Conservation (phyloP, 306 rosid genomes). For the Astragalus glycyphyllos region DNA sequence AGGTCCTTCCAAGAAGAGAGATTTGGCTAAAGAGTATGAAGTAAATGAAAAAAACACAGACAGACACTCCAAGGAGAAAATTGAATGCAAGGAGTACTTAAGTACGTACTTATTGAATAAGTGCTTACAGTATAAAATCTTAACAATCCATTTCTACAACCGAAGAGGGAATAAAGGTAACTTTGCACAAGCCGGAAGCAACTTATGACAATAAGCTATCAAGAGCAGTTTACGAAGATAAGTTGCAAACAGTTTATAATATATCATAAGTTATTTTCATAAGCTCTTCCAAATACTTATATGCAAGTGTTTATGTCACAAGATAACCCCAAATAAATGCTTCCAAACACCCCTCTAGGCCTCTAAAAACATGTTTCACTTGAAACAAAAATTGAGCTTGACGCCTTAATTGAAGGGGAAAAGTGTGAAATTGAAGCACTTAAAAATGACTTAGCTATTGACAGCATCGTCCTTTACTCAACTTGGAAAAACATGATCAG, state of each 20-base stretch:
- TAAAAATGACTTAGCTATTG: constrained; percentile 1
- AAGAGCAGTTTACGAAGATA: no score
- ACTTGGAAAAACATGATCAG: constrained; percentile 9
- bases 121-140: neutral
- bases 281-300: neutral
- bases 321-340: no score
- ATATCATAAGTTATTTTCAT: neutral
- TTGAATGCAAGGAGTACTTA: neutral
- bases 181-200: neutral
- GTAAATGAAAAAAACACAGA: neutral
- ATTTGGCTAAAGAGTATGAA: constrained; percentile 8
- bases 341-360: neutral
- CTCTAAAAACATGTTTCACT: constrained; percentile 22
- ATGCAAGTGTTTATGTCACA: neutral
- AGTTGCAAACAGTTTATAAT: no score
- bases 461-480: constrained; percentile 15
- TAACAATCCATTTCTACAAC: neutral
- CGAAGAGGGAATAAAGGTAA: neutral
- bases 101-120: neutral
- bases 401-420: constrained; percentile 20
- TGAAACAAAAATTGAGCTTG: neutral
- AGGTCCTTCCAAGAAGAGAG: neutral
- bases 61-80: constrained; percentile 26
- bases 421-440: constrained; percentile 2
- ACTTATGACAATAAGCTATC: neutral